Evolutionary conservation across 2,329 filamentous ascomycete genomes (phyloP).

Genomic region (Clathrospora elynae): DNA sequence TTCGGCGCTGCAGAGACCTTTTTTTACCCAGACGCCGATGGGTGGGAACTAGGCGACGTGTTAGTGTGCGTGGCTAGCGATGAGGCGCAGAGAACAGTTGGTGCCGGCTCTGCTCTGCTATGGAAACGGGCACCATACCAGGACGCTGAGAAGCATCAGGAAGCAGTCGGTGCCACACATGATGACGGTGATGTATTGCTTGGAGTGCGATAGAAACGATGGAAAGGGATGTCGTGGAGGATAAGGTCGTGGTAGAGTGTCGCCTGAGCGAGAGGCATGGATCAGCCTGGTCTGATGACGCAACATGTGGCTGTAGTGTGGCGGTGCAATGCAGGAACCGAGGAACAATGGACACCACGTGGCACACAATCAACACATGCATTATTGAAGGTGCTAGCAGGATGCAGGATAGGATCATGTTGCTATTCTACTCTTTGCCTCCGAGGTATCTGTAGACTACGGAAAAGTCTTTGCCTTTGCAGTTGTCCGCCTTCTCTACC

Average conservation of each 20-base stretch:
- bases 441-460: conserved; percentile 58
- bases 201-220: background rate
- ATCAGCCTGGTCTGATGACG: conserved; percentile 17
- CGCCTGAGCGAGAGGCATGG: conserved; percentile 9
- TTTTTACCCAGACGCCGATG: conserved; percentile 86
- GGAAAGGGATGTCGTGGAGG: conserved; percentile 2
- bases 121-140: conserved; percentile 52
- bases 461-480: conserved; percentile 57
- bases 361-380: too few relatives aligned
- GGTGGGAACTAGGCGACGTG: conserved; percentile 13
- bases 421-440: conserved; percentile 53
- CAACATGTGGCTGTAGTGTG: conserved; percentile 12
- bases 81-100: conserved; percentile 1
- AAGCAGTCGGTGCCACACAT: conserved; percentile 68
- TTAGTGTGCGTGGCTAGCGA: conserved; percentile 5
- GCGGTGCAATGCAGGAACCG: conserved; percentile 9
- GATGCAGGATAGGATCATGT: too few relatives aligned
- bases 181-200: conserved; percentile 20
- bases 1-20: conserved; percentile 89
- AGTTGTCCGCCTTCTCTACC: conserved; percentile 50
- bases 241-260: conserved; percentile 10
- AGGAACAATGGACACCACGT: too few relatives aligned
- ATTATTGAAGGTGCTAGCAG: too few relatives aligned
- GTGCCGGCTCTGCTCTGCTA: conserved; percentile 18
- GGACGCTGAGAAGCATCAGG: conserved; percentile 63